Conservation (phyloP, 495 filamentous ascomycete species). For the Neurospora africana region DNA sequence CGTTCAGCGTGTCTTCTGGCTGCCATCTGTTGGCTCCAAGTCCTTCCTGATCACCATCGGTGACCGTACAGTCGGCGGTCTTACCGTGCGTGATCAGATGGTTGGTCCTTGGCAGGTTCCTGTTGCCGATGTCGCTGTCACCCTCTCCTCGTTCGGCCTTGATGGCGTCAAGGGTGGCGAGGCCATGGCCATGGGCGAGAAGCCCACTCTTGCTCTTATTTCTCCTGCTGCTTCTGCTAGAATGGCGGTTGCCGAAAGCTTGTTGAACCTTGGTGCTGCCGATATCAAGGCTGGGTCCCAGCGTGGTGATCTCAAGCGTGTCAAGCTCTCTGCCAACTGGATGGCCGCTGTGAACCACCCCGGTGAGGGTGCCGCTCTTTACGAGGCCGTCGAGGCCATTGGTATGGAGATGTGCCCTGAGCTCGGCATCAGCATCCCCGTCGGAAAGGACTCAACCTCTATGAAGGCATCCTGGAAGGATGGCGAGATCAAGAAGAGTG, state of each 20-base stretch:
- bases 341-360: conserved; percentile 93
- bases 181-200: conserved; percentile 96
- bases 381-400: conserved; percentile 89
- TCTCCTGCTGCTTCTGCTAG: conserved; percentile 85
- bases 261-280: conserved; percentile 86
- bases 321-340: conserved; percentile 94
- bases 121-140: conserved; percentile 87
- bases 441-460: conserved; percentile 95
- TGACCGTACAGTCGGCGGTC: conserved; percentile 82
- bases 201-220: conserved; percentile 80
- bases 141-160: conserved; percentile 63
- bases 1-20: conserved; percentile 64
- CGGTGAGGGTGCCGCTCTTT: conserved; percentile 87
- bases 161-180: conserved; percentile 66
- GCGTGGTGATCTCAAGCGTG: conserved; percentile 46
- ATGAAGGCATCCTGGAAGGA: conserved; percentile 98
- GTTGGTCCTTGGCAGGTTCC: conserved; percentile 96
- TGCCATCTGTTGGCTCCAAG: conserved; percentile 89
- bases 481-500: conserved; percentile 62
- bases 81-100: conserved; percentile 87
- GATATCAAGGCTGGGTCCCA: conserved; percentile 56
- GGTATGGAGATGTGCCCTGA: conserved; percentile 74
- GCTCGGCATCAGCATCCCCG: conserved; percentile 83
- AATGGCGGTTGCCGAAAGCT: conserved; percentile 91
- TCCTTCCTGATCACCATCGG: conserved; percentile 95